These are phyloP conservation scores for Endothia cerciana DNA, from an alignment of 2,329 filamentous ascomycete species.

Conservation along the genomic window DNA sequence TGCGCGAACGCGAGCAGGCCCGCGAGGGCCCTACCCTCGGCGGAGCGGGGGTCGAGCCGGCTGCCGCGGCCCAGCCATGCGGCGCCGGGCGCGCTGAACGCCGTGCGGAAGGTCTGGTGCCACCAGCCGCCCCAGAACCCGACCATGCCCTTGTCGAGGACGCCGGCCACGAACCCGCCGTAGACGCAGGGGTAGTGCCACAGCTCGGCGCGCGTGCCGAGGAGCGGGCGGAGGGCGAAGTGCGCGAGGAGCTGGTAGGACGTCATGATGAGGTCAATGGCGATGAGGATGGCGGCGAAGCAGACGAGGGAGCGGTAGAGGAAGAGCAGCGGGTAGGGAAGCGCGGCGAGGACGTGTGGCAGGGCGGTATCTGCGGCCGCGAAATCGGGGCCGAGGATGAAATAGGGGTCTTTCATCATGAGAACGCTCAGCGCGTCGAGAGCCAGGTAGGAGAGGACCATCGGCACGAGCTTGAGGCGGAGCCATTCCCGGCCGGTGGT, in stretches of 20 bases:
- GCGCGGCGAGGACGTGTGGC: constrained; percentile 47
- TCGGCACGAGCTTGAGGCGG: constrained; percentile 45
- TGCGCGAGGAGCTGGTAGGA: constrained; percentile 62
- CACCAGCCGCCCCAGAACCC: constrained; percentile 88
- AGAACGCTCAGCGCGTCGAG: constrained; percentile 72
- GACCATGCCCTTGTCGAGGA: constrained; percentile 71
- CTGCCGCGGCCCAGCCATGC: constrained; percentile 49
- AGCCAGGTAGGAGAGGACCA: constrained; percentile 64
- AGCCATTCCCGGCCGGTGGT: constrained; percentile 51
- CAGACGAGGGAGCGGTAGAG: constrained; percentile 61
- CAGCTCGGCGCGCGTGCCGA: constrained; percentile 54
- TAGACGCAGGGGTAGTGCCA: constrained; percentile 60
- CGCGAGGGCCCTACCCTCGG: constrained; percentile 38
- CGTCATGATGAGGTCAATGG: constrained; percentile 64
- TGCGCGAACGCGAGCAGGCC: constrained; percentile 62
- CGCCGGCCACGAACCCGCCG: constrained; percentile 53
- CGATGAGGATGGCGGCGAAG: constrained; percentile 59
- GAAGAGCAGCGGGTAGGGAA: constrained; percentile 52
- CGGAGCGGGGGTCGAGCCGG: constrained; percentile 38
- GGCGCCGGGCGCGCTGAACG: constrained; percentile 64
- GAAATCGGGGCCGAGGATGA: constrained; percentile 55
- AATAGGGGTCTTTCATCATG: constrained; percentile 80
- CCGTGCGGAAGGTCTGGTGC: constrained; percentile 86
- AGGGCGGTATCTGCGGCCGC: constrained; percentile 42
- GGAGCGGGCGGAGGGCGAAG: constrained; percentile 50